phyloP scores from a whole-genome alignment of 1,284 basidiomycete species.

The Boletus mariae region DNA sequence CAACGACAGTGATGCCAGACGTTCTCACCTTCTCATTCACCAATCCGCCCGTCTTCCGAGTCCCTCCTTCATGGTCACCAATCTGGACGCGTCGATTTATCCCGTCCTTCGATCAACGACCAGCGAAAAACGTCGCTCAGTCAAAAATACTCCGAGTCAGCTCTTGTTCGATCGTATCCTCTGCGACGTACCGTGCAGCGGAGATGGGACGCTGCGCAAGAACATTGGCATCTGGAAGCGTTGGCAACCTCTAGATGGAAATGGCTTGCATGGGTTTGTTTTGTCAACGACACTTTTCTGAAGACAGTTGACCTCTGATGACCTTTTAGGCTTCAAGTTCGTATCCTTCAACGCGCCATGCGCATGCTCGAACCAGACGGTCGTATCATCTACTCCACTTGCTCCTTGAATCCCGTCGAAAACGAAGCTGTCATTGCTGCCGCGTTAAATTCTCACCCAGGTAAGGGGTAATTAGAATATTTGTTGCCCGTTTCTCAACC shows the following conservation, averaged over 20 bases:
- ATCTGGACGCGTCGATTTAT: constrained; percentile 90
- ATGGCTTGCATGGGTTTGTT: constrained; percentile 82
- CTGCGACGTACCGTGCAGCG: constrained; percentile 97
- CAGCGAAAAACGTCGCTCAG: constrained; percentile 16
- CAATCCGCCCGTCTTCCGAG: constrained; percentile 94
- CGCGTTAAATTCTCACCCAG: constrained; percentile 69
- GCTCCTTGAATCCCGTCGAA: constrained; percentile 95
- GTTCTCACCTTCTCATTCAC: constrained; percentile 96
- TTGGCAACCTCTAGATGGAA: constrained; percentile 88
- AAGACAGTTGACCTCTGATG: not conserved
- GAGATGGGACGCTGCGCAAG: constrained; percentile 95
- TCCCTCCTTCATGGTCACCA: constrained; percentile 92
- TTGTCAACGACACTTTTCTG: not conserved
- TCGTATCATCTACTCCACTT: constrained; percentile 96
- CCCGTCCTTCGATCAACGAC: constrained; percentile 57
- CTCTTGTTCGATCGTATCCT: constrained; percentile 92
- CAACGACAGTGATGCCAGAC: constrained; percentile 91
- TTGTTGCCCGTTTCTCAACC: not conserved
- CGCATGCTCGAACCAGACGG: constrained; percentile 84
- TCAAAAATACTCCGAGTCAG: constrained; percentile 33
- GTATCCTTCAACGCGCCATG: constrained; percentile 92
- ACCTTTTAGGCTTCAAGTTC: constrained; percentile 73
- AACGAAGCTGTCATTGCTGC: constrained; percentile 96
- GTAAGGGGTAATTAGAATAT: constrained; percentile 33
- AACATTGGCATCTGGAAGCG: constrained; percentile 94